Conservation (phyloP, 1,284 basidiomycete genomes). For the Phenoliferia sp. region DNA sequence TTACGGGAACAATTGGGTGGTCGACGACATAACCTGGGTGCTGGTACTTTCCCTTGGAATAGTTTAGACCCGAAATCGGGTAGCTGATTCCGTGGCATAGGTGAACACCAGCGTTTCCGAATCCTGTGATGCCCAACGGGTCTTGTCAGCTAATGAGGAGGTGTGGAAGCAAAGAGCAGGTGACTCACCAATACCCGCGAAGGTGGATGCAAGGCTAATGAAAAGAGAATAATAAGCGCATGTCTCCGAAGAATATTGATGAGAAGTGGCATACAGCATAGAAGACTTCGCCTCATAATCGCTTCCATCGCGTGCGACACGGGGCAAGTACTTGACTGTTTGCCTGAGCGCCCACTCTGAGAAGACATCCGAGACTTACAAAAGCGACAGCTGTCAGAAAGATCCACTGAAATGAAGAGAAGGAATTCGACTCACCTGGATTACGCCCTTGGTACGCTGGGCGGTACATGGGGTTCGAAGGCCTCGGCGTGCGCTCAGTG, state of each 20-base stretch:
- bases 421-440: conserved; percentile 56
- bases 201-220: conserved; percentile 70
- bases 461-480: conserved; percentile 79
- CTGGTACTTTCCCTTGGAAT: conserved; percentile 45
- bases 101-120: conserved; percentile 54
- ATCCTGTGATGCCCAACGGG: conserved; percentile 4
- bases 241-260: neutral
- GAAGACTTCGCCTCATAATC: conserved; percentile 80
- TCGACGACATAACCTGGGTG: conserved; percentile 60
- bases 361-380: conserved; percentile 71
- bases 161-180: neutral
- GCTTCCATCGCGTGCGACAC: conserved; percentile 68
- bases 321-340: conserved; percentile 83
- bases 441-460: conserved; percentile 94
- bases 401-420: neutral
- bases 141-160: no score
- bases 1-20: conserved; percentile 78
- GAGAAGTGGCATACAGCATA: conserved; percentile 61
- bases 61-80: conserved; percentile 84
- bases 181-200: conserved; percentile 40
- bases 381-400: neutral
- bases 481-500: conserved; percentile 75
- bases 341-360: conserved; percentile 90
- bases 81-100: conserved; percentile 80
- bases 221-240: neutral